Evolutionary conservation across 75 land plant genomes (phyloP).

Genomic region (Isoetes taiwanensis): DNA sequence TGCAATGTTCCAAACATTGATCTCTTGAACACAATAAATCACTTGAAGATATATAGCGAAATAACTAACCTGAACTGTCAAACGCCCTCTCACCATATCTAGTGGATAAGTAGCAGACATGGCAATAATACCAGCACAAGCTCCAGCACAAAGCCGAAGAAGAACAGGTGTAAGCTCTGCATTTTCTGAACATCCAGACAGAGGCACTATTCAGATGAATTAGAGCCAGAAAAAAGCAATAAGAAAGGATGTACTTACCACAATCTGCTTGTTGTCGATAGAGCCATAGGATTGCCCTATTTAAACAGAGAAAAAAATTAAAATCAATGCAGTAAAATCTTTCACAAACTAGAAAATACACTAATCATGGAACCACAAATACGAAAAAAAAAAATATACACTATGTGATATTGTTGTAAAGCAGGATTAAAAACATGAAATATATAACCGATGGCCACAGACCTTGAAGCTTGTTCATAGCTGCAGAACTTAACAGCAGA

Average conservation of each 20-base stretch:
- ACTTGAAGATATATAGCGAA: not conserved
- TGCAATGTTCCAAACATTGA: too few relatives aligned
- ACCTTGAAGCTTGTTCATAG: conserved; percentile 86
- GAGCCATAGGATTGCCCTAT: conserved; percentile 73
- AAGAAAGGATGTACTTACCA: conserved; percentile 26
- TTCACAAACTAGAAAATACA: too few relatives aligned
- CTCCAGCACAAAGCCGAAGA: conserved; percentile 83
- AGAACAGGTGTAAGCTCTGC: conserved; percentile 72
- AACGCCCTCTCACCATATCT: conserved; percentile 93
- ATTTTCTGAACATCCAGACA: conserved; percentile 74
- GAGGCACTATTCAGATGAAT: too few relatives aligned
- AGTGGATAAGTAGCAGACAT: conserved; percentile 98
- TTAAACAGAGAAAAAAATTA: too few relatives aligned
- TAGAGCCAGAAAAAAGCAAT: not conserved
- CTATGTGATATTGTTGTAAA: too few relatives aligned
- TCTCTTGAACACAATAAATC: not conserved
- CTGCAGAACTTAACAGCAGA: conserved; percentile 87
- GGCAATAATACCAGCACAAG: conserved; percentile 93
- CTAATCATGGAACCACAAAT: too few relatives aligned
- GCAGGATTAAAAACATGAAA: too few relatives aligned
- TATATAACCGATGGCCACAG: too few relatives aligned
- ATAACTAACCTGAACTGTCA: conserved; percentile 75
- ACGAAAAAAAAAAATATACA: too few relatives aligned
- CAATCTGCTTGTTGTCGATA: conserved; percentile 57
- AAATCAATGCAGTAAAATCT: too few relatives aligned